Base-by-base conservation (phyloP, 768 basidiomycete genomes). In the Gautieria morchelliformis region DNA sequence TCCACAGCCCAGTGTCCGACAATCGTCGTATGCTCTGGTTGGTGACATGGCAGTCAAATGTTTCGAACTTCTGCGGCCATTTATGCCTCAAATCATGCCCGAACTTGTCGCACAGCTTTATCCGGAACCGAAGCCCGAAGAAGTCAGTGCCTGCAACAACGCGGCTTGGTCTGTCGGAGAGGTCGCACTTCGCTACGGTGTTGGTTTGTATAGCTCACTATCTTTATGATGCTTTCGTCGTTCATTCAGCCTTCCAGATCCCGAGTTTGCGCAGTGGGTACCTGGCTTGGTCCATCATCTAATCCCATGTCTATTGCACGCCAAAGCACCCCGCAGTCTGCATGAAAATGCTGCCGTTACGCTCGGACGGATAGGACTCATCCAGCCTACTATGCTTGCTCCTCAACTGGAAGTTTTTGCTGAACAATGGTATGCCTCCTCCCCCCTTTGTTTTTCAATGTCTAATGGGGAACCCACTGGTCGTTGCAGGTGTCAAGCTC, bases 161-260 rank as follows among this genome's bases (percentile, higher is more conserved):
- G 96, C 96, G 10, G 95, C 95, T 1, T 99, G 96, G 96, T 93
- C 93, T n/a, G 93, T 96, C 30, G 96, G 96, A 45, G 96, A 99
- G 71, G 92, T 99, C 33, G 92, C 96, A 8, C 72, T 99, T 60
- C 89, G 93, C 48, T 93, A 90, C 67, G 89, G 92, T 53, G 76
- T 82, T 62, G 86, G 89, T 88, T 66, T 57, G 79, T 67, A 14
- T 54, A 32, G 53, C 63, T 20, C 5, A 15, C 15, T 17, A 50
- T n/a, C 32, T 42, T 19, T 58, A 39, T 17, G 4, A 20, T 45
- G 19, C 19, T 12, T 32, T 42, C 17, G 7, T 54, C 11, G 45
- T 20, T 17, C 27, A 20, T 41, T 22, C 41, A 20, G 19, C 6
- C 17, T 52, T 8, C 14, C 48, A 52, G 92, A 91, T 44, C 74